Evolutionary conservation across 2,329 filamentous ascomycete species (phyloP), one percentile per base, ranked within the genome.

Genomic region (Helicocarpus griseus): DNA sequence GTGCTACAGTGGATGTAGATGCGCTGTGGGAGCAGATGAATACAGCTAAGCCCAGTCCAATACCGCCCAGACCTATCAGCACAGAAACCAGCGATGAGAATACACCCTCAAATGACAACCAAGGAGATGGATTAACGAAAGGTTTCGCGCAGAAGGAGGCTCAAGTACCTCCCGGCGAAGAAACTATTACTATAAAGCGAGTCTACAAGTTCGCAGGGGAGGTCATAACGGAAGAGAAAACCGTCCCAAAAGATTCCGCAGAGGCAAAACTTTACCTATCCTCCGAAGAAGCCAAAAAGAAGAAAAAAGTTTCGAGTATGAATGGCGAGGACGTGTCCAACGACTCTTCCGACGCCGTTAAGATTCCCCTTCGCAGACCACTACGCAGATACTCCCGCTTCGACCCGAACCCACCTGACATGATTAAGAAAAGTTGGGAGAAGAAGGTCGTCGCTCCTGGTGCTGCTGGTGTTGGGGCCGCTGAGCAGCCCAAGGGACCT

Each of bases 171-270:
- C 19, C 52, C 14, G 51, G 55, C 17, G 71, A 77, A 44, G 71
- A 77, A 49, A 73, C 72, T 58, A 71, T 81, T 52, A 77, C 72
- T 38, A 80, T 81, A 58, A 77, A 74, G 56, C 72, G 76, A 26
- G 77, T 71, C n/a, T 79, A 79, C 62, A 74, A 75, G 49, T 81
- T 79, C 58, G 78, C 78, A 1, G 78, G 78, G 43, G 74, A 79
- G 59, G 68, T 72, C 45, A 75, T 75, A 51, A 76, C 75, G 3
- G 73, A 79, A 53, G 72, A 77, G 52, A 79, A 79, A 58, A 63
- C 69, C 3, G 77, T 81, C 2, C 70, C 71, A 9, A 76, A 72
- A 54, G 67, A 72, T 44, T 80, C 77, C 1, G 76, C 77, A 24
- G 78, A 80, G 61, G 79, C 77, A 8, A 73, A 73, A 54, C 68